These are phyloP conservation scores for Dispira simplex DNA, from an alignment of 192 early-diverging fungal genomes.

Conservation along the genomic window DNA sequence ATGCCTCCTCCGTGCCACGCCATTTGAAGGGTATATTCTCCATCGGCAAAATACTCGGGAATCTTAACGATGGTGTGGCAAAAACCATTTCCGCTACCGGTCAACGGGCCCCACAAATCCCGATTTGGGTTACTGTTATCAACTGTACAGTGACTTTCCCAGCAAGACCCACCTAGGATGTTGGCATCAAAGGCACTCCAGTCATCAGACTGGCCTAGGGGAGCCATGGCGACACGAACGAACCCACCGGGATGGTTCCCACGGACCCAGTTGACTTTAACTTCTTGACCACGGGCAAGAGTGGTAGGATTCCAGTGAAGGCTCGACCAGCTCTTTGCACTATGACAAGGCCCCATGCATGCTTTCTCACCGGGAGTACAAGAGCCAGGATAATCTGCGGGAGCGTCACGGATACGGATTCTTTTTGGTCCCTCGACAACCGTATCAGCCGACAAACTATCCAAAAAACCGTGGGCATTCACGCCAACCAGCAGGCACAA, in stretches of 20 bases:
- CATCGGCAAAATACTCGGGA: constrained; percentile 33
- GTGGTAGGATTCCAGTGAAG: too few relatives aligned
- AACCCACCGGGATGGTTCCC: constrained; percentile 48
- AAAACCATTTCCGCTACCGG: constrained; percentile 30
- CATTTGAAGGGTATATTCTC: constrained; percentile 38
- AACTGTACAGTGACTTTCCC: constrained; percentile 38
- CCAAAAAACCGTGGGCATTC: too few relatives aligned
- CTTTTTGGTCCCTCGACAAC: too few relatives aligned
- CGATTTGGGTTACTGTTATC: constrained; percentile 18
- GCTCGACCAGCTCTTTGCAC: too few relatives aligned
- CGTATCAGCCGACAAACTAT: too few relatives aligned
- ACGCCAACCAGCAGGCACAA: too few relatives aligned
- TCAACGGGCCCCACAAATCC: constrained; percentile 27
- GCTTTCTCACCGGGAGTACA: too few relatives aligned
- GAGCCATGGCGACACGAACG: constrained; percentile 40
- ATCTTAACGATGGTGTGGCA: constrained; percentile 33
- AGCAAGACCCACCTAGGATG: constrained; percentile 35
- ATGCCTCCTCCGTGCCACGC: constrained; percentile 45
- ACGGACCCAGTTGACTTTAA: constrained; percentile 33
- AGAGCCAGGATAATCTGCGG: too few relatives aligned
- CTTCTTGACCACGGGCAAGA: constrained; percentile 26
- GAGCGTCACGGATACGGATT: too few relatives aligned
- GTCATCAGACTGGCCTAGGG: constrained; percentile 38
- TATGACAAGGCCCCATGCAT: too few relatives aligned
- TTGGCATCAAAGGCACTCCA: constrained; percentile 37